Base-by-base conservation (phyloP, 2,329 filamentous ascomycete species). In the Monilinia laxa region DNA sequence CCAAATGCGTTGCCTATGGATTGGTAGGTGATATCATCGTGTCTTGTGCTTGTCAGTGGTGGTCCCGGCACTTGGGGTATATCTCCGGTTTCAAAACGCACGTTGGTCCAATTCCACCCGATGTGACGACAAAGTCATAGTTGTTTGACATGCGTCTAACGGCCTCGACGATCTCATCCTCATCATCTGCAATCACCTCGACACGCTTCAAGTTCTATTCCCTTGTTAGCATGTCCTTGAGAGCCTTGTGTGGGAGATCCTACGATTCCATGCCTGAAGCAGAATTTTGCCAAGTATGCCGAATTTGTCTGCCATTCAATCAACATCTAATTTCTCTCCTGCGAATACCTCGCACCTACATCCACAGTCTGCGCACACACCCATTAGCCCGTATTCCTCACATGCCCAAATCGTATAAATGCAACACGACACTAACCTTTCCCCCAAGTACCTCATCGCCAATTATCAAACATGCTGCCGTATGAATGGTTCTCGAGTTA, bases 21-120 rank as follows among this genome's bases (percentile, higher is more conserved):
- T 75, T 91, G 84, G 80, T 99, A 99, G 35, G 95, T 98, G 73
- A 98, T 98, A 77, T 99, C 95, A 78, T 99, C 95, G 81, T 98
- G 94, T 66, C 92, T 96, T 56, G 1, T 31, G 40, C 18, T 11
- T 12, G 45, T 65, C 18, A 65, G 63, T n/a, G 40, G 14, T 14
- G 16, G 40, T 42, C 6, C 12, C 40, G 16, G 4, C 3, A 16
- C 12, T 16, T 23, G 63, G 3, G 14, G 3, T 52, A 52, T 65
- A 35, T 31, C 1, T 49, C 35, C 12, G 14, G 18, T 5, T 25
- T 51, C 5, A 1, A 49, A 28, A 52, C 63, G 6, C 12, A 94
- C 90, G 94, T 98, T 71, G 95, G 95, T 14, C 94, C 94, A 75
- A 99, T 98, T 40, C 95, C 94, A 71, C 95, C 94, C 73, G 91